A percentile compares a stretch with the other conserved stretches of the same genome.
phyloP scores from a whole-genome alignment of 257 asterid species.

The Parsonsia alboflavescens region DNA sequence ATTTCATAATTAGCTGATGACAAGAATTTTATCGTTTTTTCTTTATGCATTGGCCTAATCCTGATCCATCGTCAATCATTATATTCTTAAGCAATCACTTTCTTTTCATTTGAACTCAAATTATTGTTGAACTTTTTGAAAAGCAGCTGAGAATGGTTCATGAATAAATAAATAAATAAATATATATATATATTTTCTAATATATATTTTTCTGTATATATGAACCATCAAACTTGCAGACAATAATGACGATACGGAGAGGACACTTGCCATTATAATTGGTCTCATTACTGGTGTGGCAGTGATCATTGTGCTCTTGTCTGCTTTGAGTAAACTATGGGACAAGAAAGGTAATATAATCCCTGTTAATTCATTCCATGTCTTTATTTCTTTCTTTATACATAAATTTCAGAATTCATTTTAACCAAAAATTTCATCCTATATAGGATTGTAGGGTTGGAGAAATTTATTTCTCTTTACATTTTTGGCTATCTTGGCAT shows the following conservation, averaged over 20 bases:
- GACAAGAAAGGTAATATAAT: slow-evolving; percentile 42
- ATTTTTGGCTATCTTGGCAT: too few species aligned
- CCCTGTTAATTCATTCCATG: neutral
- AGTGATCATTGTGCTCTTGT: slow-evolving; percentile 64
- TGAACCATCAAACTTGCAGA: too few species aligned
- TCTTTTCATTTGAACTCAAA: too few species aligned
- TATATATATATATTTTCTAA: too few species aligned
- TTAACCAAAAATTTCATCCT: neutral
- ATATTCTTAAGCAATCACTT: too few species aligned
- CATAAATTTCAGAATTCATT: too few species aligned
- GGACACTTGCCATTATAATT: slow-evolving; percentile 71
- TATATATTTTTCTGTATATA: too few species aligned
- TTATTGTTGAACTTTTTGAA: slow-evolving; percentile 2
- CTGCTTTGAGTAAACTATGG: slow-evolving; percentile 53
- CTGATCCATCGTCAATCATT: neutral
- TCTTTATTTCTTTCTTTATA: neutral
- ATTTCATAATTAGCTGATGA: too few species aligned
- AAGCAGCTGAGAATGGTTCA: slow-evolving; percentile 3
- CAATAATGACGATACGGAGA: slow-evolving; percentile 57
- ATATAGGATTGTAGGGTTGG: neutral
- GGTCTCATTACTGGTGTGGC: slow-evolving; percentile 84
- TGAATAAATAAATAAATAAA: too few species aligned
- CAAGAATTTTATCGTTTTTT: too few species aligned
- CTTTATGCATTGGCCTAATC: too few species aligned
- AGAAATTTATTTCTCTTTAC: too few species aligned